phyloP scores from a whole-genome alignment of 768 basidiomycete species.

The Hericium rajendrae region DNA sequence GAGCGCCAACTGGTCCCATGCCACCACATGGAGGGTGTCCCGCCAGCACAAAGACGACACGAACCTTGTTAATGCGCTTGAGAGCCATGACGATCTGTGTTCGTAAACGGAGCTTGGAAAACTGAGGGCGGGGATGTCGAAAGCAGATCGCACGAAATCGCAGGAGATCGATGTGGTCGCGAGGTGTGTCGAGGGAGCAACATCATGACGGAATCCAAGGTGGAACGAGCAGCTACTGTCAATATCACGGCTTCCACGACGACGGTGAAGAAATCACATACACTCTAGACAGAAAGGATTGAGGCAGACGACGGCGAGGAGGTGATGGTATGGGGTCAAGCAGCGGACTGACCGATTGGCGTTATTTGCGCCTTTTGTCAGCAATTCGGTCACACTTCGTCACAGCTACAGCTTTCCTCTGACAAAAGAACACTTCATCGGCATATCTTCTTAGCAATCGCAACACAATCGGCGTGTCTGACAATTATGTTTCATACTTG shows the following conservation, averaged over 20 bases:
- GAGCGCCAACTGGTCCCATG: background rate
- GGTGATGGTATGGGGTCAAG: constrained; percentile 18
- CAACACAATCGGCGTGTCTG: no score
- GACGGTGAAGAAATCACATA: background rate
- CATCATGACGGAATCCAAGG: background rate
- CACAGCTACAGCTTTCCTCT: background rate
- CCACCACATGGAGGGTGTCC: background rate
- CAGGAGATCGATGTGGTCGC: constrained; percentile 7
- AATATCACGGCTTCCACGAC: no score
- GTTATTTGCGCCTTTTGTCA: constrained; percentile 29
- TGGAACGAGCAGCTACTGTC: no score
- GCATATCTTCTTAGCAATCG: no score
- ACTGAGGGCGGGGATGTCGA: constrained; percentile 20
- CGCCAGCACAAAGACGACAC: constrained; percentile 12
- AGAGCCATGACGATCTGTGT: constrained; percentile 61
- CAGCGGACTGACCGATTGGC: constrained; percentile 12
- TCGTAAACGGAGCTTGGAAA: constrained; percentile 1
- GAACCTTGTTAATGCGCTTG: constrained; percentile 99
- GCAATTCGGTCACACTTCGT: constrained; percentile 24
- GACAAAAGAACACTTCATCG: background rate
- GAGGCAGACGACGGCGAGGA: constrained; percentile 19
- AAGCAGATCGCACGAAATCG: constrained; percentile 31
- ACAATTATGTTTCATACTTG: no score
- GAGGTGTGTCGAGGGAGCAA: background rate
- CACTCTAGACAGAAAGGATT: constrained; percentile 21